These are phyloP conservation scores for Cladosporium sp. DNA, from an alignment of 2,329 filamentous ascomycete genomes.

Conservation along the genomic window DNA sequence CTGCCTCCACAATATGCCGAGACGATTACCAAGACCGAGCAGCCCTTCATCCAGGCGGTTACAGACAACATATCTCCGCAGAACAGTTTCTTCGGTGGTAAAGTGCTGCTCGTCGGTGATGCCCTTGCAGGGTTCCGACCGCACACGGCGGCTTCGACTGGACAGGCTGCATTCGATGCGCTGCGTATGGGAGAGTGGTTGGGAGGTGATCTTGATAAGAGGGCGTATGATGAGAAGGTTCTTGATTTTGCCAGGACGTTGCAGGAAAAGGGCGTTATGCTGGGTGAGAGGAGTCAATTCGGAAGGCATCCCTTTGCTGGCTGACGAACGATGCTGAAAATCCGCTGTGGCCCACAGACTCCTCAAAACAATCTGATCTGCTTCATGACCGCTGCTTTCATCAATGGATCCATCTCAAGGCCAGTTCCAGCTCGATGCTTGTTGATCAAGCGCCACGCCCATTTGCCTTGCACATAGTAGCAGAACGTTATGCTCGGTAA, in stretches of 20 bases:
- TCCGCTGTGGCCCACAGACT: background rate
- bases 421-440: background rate
- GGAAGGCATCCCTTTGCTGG: conserved; percentile 37
- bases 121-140: conserved; percentile 51
- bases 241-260: conserved; percentile 42
- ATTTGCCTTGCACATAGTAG: background rate
- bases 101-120: conserved; percentile 51
- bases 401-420: background rate
- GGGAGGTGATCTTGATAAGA: conserved; percentile 39
- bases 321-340: background rate
- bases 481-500: background rate
- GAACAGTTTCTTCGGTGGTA: conserved; percentile 45
- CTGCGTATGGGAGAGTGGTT: conserved; percentile 45
- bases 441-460: background rate
- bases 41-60: conserved; percentile 51
- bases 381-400: background rate
- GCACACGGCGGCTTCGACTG: conserved; percentile 50
- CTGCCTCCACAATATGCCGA: conserved; percentile 48
- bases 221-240: conserved; percentile 42
- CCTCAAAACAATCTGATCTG: background rate
- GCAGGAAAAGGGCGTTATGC: conserved; percentile 43
- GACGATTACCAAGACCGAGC: conserved; percentile 43
- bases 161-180: conserved; percentile 51
- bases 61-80: conserved; percentile 45
- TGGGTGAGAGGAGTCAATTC: conserved; percentile 47